Percentiles rank a stretch among this genome's conserved stretches.
Evolutionary conservation across 2,329 filamentous ascomycete genomes (phyloP).

Genomic region (Venturia aucupariae): DNA sequence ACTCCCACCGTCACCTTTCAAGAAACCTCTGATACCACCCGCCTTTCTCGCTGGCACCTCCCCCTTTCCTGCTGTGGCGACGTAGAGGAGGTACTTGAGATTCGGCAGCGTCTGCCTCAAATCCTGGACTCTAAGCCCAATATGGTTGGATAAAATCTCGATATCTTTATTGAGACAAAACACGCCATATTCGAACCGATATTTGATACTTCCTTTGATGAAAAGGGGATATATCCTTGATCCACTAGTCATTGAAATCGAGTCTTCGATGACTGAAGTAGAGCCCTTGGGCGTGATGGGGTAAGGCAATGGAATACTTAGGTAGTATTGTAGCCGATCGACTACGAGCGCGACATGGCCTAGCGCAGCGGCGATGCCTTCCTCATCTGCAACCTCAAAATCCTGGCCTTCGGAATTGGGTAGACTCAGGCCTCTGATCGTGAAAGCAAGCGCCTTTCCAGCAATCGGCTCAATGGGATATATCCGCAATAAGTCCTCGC

Average conservation of each 20-base stretch:
- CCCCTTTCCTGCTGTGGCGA: constrained; percentile 70
- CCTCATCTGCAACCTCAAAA: constrained; percentile 61
- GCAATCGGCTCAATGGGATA: constrained; percentile 68
- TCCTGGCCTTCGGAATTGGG: constrained; percentile 56
- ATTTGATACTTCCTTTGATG: constrained; percentile 60
- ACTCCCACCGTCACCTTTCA: constrained; percentile 18
- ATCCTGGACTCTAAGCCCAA: constrained; percentile 74
- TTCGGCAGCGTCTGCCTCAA: constrained; percentile 89
- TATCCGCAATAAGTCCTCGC: constrained; percentile 68
- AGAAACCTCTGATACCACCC: constrained; percentile 42
- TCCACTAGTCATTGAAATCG: constrained; percentile 41
- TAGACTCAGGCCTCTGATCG: constrained; percentile 67
- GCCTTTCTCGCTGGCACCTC: constrained; percentile 49
- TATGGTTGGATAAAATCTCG: constrained; percentile 54
- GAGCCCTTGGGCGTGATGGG: constrained; percentile 65
- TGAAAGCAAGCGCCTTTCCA: constrained; percentile 64
- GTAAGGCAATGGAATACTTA: constrained; percentile 71
- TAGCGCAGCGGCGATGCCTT: constrained; percentile 69
- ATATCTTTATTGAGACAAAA: constrained; percentile 97
- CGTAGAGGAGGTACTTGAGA: constrained; percentile 83
- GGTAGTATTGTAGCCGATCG: constrained; percentile 70
- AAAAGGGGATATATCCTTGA: constrained; percentile 63
- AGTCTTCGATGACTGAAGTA: constrained; percentile 65
- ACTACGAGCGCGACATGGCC: constrained; percentile 71
- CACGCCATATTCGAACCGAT: constrained; percentile 91